phyloP scores from a whole-genome alignment of 2,329 filamentous ascomycete species.

The Ceratocystis huliohia region DNA sequence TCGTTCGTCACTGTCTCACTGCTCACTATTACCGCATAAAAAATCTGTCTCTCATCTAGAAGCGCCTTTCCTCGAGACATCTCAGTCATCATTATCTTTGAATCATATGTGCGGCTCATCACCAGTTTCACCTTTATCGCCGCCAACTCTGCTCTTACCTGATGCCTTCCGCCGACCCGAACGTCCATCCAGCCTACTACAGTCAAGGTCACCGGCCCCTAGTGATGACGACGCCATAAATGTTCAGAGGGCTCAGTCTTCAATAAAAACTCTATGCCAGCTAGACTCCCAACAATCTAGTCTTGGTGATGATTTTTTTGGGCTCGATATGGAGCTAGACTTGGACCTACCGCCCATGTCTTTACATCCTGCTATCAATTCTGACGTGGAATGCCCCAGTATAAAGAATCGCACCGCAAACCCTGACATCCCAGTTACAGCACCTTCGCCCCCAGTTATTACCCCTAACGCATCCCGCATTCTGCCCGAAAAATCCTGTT shows the following conservation, averaged over 20 bases:
- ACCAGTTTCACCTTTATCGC: neutral
- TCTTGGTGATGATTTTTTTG: neutral
- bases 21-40: neutral
- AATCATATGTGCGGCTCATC: neutral
- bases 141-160: neutral
- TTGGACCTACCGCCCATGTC: neutral
- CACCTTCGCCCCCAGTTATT: neutral
- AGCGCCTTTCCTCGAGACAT: neutral
- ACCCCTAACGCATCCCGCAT: neutral
- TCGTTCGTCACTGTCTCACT: neutral
- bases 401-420: neutral
- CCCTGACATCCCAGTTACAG: neutral
- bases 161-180: conserved; percentile 2
- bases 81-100: neutral
- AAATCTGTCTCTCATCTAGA: neutral
- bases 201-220: neutral
- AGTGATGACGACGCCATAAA: neutral
- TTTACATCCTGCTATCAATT: neutral
- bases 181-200: neutral
- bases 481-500: neutral
- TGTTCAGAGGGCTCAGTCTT: neutral
- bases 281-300: neutral
- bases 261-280: neutral
- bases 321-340: neutral
- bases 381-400: neutral